Conservation (phyloP, 2,329 filamentous ascomycete species). For the Microsporum ferrugineum region DNA sequence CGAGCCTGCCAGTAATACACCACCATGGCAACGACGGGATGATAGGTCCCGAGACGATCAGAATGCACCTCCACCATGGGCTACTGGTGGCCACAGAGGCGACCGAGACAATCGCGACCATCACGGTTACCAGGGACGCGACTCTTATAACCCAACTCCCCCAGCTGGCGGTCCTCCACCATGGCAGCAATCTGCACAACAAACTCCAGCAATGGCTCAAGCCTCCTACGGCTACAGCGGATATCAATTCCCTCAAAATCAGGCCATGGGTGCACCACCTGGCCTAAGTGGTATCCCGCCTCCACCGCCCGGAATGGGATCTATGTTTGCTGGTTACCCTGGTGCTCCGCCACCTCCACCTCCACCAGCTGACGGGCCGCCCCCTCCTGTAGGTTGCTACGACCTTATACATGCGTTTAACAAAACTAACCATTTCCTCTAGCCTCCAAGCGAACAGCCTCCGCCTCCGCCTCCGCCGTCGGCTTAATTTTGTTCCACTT, state of each 20-base stretch:
- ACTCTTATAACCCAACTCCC: conserved; percentile 18
- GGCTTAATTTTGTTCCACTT: not conserved
- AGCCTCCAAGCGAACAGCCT: conserved; percentile 44
- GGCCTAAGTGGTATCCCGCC: conserved; percentile 51
- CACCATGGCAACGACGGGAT: conserved; percentile 59
- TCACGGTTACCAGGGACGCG: conserved; percentile 23
- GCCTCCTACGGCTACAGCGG: conserved; percentile 47
- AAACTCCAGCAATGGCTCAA: conserved; percentile 29
- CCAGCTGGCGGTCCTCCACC: conserved; percentile 40
- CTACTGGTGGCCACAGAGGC: conserved; percentile 19
- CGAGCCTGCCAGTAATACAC: conserved; percentile 64
- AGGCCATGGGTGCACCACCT: conserved; percentile 43
- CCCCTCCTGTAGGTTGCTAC: conserved; percentile 30
- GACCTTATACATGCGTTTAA: not conserved
- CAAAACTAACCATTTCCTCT: not conserved
- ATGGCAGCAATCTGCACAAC: conserved; percentile 48
- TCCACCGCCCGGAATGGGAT: conserved; percentile 36
- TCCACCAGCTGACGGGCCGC: conserved; percentile 32
- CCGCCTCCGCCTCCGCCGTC: conserved; percentile 51
- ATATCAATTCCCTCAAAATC: conserved; percentile 39
- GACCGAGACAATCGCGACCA: conserved; percentile 33
- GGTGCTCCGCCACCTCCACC: conserved; percentile 30
- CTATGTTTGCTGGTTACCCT: conserved; percentile 27
- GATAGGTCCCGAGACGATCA: conserved; percentile 45
- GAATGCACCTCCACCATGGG: conserved; percentile 24